A percentile compares a stretch with the other conserved stretches of the same genome.
These are phyloP conservation scores for Mucor plumbeus DNA, from an alignment of 371 early-diverging fungal genomes.

Conservation along the genomic window DNA sequence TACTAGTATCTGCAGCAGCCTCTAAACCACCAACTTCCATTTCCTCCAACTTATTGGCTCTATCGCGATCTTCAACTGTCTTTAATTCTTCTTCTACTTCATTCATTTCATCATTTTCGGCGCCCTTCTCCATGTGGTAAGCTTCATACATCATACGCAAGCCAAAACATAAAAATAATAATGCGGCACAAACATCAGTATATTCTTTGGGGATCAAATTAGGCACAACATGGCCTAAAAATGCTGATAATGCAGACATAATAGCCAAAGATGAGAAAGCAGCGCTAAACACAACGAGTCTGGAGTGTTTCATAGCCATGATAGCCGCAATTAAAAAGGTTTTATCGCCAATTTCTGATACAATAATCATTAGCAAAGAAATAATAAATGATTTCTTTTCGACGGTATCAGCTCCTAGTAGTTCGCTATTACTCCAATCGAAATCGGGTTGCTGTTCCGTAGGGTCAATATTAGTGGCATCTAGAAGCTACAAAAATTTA, in stretches of 20 bases:
- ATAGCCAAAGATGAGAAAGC: constrained; percentile 85
- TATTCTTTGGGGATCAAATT: constrained; percentile 82
- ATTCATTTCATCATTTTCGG: constrained; percentile 85
- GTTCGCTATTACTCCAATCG: constrained; percentile 1
- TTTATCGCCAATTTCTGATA: constrained; percentile 97
- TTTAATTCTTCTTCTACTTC: constrained; percentile 88
- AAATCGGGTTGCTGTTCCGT: background rate
- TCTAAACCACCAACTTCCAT: constrained; percentile 39
- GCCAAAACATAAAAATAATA: constrained; percentile 92
- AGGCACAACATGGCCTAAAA: constrained; percentile 89
- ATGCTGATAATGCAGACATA: constrained; percentile 95
- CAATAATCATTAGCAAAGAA: constrained; percentile 83
- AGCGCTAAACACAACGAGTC: constrained; percentile 85
- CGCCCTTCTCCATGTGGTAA: constrained; percentile 86
- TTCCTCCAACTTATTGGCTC: constrained; percentile 61
- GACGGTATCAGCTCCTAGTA: background rate
- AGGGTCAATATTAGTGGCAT: background rate
- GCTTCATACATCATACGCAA: constrained; percentile 87
- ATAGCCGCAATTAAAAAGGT: constrained; percentile 97
- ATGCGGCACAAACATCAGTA: constrained; percentile 82
- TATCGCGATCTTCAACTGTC: constrained; percentile 73
- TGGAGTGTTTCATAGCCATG: constrained; percentile 94
- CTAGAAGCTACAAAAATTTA: background rate
- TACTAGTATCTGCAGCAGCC: constrained; percentile 8
- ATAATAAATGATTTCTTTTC: constrained; percentile 54